Conservation (phyloP, 345 rosid species). For the Eucalyptus curtisii region DNA sequence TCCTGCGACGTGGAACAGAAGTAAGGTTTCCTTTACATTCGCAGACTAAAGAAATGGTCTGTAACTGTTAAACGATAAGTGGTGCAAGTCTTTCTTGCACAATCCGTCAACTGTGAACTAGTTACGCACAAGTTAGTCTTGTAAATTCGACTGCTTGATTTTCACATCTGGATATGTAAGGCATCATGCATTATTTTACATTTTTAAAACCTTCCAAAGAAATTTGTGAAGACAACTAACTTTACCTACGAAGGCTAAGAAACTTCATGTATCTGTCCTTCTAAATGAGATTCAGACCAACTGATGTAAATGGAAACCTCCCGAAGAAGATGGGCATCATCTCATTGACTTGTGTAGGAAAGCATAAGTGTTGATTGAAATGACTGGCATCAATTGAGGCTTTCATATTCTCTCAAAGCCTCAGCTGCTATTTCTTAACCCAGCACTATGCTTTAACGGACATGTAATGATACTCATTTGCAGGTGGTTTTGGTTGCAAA, state of each 20-base stretch:
- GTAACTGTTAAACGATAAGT: background rate
- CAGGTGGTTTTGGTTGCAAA: constrained; percentile 98
- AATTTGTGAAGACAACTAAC: background rate
- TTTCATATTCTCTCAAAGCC: background rate
- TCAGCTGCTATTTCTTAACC: background rate
- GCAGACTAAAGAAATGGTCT: background rate
- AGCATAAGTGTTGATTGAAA: background rate
- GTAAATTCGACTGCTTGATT: background rate
- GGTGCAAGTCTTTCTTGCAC: background rate
- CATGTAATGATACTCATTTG: background rate
- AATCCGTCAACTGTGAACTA: background rate
- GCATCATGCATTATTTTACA: background rate
- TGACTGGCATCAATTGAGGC: background rate
- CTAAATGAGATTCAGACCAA: background rate
- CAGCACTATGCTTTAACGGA: background rate
- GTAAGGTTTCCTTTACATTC: constrained; percentile 18
- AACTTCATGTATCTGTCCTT: background rate
- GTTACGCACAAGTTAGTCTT: background rate
- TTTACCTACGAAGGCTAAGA: background rate
- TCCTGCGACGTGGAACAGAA: constrained; percentile 92
- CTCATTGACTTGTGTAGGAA: background rate
- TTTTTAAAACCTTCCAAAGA: background rate
- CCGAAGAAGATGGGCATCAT: background rate
- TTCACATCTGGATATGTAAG: background rate
- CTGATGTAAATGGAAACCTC: background rate